Conservation (phyloP, 805 yeast species). For the Ogataea wickerhamii region DNA sequence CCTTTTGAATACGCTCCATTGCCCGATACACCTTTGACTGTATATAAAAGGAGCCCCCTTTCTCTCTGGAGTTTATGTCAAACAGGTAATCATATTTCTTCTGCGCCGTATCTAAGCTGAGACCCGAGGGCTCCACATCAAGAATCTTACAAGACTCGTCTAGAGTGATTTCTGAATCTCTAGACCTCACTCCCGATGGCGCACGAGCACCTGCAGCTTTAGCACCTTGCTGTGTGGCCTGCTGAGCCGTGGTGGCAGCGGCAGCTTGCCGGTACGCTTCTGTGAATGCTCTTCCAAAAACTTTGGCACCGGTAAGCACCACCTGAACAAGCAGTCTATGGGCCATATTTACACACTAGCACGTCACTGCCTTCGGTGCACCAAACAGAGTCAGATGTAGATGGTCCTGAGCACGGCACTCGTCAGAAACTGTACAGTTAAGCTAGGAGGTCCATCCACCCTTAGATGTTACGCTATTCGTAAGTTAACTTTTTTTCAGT, state of each 20-base stretch:
- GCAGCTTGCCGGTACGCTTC: constrained; percentile 98
- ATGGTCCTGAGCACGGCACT: no score
- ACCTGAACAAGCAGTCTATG: constrained; percentile 89
- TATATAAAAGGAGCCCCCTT: constrained; percentile 92
- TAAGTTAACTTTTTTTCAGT: no score
- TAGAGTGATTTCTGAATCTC: constrained; percentile 73
- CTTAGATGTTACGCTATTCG: no score
- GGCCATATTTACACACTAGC: no score
- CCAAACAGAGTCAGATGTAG: no score
- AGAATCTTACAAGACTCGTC: constrained; percentile 92
- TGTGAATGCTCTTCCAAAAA: constrained; percentile 93
- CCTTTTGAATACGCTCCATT: constrained; percentile 83
- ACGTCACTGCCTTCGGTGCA: no score
- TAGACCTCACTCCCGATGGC: constrained; percentile 37
- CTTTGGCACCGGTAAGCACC: constrained; percentile 90
- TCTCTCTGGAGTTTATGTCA: constrained; percentile 85
- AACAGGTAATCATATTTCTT: constrained; percentile 78
- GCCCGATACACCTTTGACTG: constrained; percentile 94
- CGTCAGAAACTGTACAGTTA: no score
- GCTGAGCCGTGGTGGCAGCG: constrained; percentile 76
- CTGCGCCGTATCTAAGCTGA: constrained; percentile 56
- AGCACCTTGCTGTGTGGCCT: constrained; percentile 29
- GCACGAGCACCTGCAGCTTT: constrained; percentile 36
- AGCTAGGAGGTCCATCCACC: no score
- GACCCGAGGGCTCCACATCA: constrained; percentile 62